Evolutionary conservation across 257 asterid genomes (phyloP).

Genomic region (Cynanchum wilfordii): DNA sequence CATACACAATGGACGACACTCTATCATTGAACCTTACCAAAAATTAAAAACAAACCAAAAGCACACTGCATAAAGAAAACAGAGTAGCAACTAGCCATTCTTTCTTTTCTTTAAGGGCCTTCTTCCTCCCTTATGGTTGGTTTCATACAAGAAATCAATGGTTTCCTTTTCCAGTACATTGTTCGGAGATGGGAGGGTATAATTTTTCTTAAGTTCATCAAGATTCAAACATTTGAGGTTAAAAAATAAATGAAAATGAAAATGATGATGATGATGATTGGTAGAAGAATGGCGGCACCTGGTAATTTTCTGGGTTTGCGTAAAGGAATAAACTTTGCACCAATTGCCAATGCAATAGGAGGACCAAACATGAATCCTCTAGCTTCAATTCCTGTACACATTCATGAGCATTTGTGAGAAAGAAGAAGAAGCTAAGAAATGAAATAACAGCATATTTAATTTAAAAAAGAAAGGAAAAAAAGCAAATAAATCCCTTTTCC

Average conservation of each 20-base stretch:
- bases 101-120: background rate
- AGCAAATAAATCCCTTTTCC: conserved; percentile 11
- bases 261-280: background rate
- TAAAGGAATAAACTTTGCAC: conserved; percentile 68
- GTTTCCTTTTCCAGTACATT: background rate
- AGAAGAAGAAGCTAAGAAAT: conserved; percentile 1
- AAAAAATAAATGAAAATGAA: background rate
- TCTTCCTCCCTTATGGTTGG: too few relatives aligned
- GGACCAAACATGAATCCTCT: conserved; percentile 82
- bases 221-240: background rate
- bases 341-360: conserved; percentile 72
- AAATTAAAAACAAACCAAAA: background rate
- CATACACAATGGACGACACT: background rate
- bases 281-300: conserved; percentile 29
- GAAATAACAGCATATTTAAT: background rate
- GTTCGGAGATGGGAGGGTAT: background rate
- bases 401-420: conserved; percentile 9
- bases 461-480: background rate
- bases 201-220: background rate
- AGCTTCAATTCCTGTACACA: conserved; percentile 67
- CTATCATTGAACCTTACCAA: background rate
- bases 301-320: conserved; percentile 75
- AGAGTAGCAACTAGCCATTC: background rate
- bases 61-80: background rate
- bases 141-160: too few relatives aligned